Conservation (phyloP, 495 filamentous ascomycete genomes). For the Trichoderma reesei region DNA sequence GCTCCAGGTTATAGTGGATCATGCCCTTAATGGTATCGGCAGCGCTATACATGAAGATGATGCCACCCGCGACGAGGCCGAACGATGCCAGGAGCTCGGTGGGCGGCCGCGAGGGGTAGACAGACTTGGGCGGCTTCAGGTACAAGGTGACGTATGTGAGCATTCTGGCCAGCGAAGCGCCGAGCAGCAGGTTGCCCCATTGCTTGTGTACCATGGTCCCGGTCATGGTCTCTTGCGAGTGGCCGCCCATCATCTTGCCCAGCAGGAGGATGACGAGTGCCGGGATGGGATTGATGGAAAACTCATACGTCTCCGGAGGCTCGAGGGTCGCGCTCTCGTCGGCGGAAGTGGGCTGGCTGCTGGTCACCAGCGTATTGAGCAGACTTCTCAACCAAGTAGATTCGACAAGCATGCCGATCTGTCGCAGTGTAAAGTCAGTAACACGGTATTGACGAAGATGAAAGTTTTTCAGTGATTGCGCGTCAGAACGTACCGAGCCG, state of each 20-base stretch:
- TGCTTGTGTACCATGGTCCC: constrained; percentile 91
- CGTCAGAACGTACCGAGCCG: constrained; percentile 61
- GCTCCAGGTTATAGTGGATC: constrained; percentile 59
- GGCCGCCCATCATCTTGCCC: constrained; percentile 89
- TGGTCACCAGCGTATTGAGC: constrained; percentile 53
- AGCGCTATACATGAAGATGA: constrained; percentile 89
- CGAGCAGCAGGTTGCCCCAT: constrained; percentile 83
- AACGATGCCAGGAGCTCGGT: constrained; percentile 80
- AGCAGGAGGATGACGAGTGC: constrained; percentile 75
- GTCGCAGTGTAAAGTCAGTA: not conserved
- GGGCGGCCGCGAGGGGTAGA: constrained; percentile 81
- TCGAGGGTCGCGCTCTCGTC: constrained; percentile 42
- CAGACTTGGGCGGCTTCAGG: constrained; percentile 71
- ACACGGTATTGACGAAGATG: not conserved
- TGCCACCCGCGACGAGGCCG: constrained; percentile 75
- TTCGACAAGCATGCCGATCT: constrained; percentile 92
- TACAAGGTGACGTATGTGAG: constrained; percentile 75
- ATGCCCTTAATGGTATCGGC: constrained; percentile 67
- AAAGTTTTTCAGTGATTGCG: not conserved
- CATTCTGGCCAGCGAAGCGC: constrained; percentile 65
- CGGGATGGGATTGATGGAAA: constrained; percentile 85
- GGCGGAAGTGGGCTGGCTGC: constrained; percentile 25
- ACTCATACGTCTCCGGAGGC: constrained; percentile 55
- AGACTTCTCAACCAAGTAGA: constrained; percentile 58
- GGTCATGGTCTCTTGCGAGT: constrained; percentile 75